phyloP scores from a whole-genome alignment of 352 stramenopile species.

The Phytophthora sp. region DNA sequence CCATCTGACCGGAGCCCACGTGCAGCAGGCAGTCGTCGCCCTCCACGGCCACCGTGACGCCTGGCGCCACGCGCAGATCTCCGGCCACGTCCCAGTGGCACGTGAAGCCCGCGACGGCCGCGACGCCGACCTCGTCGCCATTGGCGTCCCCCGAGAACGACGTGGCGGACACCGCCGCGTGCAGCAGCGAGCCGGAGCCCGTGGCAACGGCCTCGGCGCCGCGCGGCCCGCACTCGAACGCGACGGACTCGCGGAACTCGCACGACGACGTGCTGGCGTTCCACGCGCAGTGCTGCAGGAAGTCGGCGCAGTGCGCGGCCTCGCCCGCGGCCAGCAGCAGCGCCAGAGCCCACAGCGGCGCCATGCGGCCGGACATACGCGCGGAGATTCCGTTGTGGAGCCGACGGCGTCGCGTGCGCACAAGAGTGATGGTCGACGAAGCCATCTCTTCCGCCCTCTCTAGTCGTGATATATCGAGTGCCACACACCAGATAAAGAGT shows the following conservation, averaged over 20 bases:
- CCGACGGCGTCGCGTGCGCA: constrained; percentile 3
- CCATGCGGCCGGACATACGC: not conserved
- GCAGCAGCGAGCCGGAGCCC: constrained; percentile 8
- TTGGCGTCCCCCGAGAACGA: constrained; percentile 7
- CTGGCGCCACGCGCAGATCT: constrained; percentile 47
- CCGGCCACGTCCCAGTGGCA: constrained; percentile 74
- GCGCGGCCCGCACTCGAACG: constrained; percentile 49
- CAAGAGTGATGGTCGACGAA: constrained; percentile 27
- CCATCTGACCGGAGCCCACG: constrained; percentile 59
- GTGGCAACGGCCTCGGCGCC: not conserved
- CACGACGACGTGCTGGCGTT: constrained; percentile 62
- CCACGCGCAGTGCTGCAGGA: constrained; percentile 45
- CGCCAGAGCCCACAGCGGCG: not conserved
- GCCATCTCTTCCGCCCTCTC: constrained; percentile 15
- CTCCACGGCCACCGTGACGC: constrained; percentile 43
- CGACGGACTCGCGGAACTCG: constrained; percentile 46
- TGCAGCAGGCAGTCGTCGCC: constrained; percentile 65
- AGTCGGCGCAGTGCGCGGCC: constrained; percentile 49
- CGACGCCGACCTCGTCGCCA: not conserved
- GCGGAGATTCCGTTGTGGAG: not conserved
- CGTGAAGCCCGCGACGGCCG: constrained; percentile 31
- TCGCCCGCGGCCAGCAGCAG: not conserved
- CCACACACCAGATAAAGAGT: not conserved
- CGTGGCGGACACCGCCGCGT: not conserved
- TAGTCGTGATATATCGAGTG: not conserved